phyloP scores from a whole-genome alignment of 225 moss, liverwort and hornwort species.

The Bryoerythrophyllum caledonicum region DNA sequence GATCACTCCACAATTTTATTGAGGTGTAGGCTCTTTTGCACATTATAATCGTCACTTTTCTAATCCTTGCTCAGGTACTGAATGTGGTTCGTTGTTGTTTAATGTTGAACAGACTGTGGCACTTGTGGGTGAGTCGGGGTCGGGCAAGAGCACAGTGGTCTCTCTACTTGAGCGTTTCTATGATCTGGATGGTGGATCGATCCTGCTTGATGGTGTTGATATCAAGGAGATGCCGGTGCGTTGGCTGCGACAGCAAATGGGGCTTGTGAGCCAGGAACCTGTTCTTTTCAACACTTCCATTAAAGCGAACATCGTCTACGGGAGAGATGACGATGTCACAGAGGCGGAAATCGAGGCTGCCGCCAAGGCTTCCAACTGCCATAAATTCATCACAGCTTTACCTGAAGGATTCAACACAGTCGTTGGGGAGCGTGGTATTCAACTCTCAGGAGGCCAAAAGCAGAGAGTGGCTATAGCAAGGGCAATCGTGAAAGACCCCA shows the following conservation, averaged over 20 bases:
- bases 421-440: conserved; percentile 78
- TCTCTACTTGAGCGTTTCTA: conserved; percentile 62
- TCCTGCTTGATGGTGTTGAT: conserved; percentile 52
- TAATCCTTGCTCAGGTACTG: conserved; percentile 13
- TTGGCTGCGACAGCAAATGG: too few relatives aligned
- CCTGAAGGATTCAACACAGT: conserved; percentile 71
- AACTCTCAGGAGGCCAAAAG: conserved; percentile 84
- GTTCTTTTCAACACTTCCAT: conserved; percentile 75
- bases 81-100: neutral
- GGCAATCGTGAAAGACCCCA: conserved; percentile 79
- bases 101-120: conserved; percentile 46
- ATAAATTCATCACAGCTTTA: conserved; percentile 60
- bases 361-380: conserved; percentile 72
- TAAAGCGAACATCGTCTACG: conserved; percentile 71
- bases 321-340: conserved; percentile 54
- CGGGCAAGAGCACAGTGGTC: conserved; percentile 61
- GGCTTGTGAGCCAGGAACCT: conserved; percentile 85
- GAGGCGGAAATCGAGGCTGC: conserved; percentile 62
- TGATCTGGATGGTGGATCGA: conserved; percentile 50
- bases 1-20: neutral
- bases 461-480: conserved; percentile 85
- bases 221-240: conserved; percentile 57
- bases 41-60: neutral
- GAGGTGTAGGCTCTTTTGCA: neutral
- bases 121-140: conserved; percentile 57